Evolutionary conservation across 495 filamentous ascomycete genomes (phyloP).

Genomic region (Aspergillus avenaceus): DNA sequence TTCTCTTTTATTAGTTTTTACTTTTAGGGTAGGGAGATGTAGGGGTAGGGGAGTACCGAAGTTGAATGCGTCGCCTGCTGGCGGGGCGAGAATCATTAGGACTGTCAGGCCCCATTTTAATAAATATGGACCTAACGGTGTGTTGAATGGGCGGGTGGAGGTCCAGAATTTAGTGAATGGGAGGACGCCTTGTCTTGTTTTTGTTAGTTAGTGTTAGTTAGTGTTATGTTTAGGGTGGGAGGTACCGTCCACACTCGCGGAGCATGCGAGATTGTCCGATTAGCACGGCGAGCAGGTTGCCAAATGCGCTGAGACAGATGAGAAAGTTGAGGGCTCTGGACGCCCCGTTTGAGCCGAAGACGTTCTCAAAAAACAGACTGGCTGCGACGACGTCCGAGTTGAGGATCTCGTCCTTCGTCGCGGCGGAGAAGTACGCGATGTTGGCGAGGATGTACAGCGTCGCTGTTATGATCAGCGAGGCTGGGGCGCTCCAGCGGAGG

Average conservation of each 20-base stretch:
- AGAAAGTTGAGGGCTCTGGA: slow-evolving; percentile 54
- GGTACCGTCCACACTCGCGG: slow-evolving; percentile 52
- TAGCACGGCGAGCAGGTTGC: slow-evolving; percentile 57
- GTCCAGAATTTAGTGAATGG: slow-evolving; percentile 62
- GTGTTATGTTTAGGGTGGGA: background rate
- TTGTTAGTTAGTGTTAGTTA: background rate
- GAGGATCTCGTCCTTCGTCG: slow-evolving; percentile 49
- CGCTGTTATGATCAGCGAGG: slow-evolving; percentile 47
- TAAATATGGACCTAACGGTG: slow-evolving; percentile 55
- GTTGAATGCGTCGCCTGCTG: slow-evolving; percentile 65
- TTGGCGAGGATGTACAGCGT: slow-evolving; percentile 59
- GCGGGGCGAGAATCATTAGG: slow-evolving; percentile 63
- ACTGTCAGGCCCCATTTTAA: slow-evolving; percentile 56
- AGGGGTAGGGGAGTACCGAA: slow-evolving; percentile 34
- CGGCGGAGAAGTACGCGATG: slow-evolving; percentile 58
- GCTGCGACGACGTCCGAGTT: slow-evolving; percentile 52
- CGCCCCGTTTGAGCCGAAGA: slow-evolving; percentile 51
- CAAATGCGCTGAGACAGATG: slow-evolving; percentile 59
- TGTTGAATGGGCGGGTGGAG: slow-evolving; percentile 59
- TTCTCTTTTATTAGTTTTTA: background rate
- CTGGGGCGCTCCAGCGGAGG: slow-evolving; percentile 45
- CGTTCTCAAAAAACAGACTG: slow-evolving; percentile 54
- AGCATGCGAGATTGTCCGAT: slow-evolving; percentile 56
- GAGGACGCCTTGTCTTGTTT: slow-evolving; percentile 57
- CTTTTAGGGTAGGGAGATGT: background rate